phyloP scores from a whole-genome alignment of 2,329 filamentous ascomycete genomes.

The Pseudogymnoascus destructans region DNA sequence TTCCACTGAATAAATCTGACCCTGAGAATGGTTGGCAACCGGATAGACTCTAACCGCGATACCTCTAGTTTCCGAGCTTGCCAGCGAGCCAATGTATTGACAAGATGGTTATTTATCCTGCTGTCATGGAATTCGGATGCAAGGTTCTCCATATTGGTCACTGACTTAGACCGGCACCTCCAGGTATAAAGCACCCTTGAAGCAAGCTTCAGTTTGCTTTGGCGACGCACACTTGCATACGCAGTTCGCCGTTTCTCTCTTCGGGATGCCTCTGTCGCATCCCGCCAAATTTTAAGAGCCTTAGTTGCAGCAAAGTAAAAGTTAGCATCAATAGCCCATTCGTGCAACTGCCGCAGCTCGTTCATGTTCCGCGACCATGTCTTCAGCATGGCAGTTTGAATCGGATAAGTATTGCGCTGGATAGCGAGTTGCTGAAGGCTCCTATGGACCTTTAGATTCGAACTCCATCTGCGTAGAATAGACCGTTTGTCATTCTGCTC shows the following conservation, averaged over 20 bases:
- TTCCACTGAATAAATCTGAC: slow-evolving; percentile 22
- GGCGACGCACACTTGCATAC: slow-evolving; percentile 23
- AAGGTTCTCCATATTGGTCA: slow-evolving; percentile 22
- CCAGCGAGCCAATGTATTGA: slow-evolving; percentile 25
- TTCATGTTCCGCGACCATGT: slow-evolving; percentile 17
- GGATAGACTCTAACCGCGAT: slow-evolving; percentile 19
- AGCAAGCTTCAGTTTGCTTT: slow-evolving; percentile 22
- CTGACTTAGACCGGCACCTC: slow-evolving; percentile 17
- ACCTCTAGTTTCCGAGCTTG: slow-evolving; percentile 20
- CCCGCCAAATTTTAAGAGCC: slow-evolving; percentile 23
- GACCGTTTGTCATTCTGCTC: slow-evolving; percentile 17
- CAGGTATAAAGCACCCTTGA: slow-evolving; percentile 19
- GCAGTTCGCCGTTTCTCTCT: slow-evolving; percentile 23
- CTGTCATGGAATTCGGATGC: slow-evolving; percentile 19
- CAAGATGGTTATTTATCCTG: slow-evolving; percentile 19
- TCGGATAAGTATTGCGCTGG: slow-evolving; percentile 16
- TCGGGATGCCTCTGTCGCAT: slow-evolving; percentile 18
- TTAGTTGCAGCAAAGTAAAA: slow-evolving; percentile 24
- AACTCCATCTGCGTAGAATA: slow-evolving; percentile 20
- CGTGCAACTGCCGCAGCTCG: slow-evolving; percentile 18
- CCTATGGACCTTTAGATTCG: slow-evolving; percentile 15
- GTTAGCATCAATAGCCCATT: slow-evolving; percentile 19
- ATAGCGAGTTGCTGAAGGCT: slow-evolving; percentile 17
- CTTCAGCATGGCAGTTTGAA: slow-evolving; percentile 15
- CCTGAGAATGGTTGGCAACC: slow-evolving; percentile 16